Conservation (phyloP, 768 basidiomycete species). For the Russula lepida region DNA sequence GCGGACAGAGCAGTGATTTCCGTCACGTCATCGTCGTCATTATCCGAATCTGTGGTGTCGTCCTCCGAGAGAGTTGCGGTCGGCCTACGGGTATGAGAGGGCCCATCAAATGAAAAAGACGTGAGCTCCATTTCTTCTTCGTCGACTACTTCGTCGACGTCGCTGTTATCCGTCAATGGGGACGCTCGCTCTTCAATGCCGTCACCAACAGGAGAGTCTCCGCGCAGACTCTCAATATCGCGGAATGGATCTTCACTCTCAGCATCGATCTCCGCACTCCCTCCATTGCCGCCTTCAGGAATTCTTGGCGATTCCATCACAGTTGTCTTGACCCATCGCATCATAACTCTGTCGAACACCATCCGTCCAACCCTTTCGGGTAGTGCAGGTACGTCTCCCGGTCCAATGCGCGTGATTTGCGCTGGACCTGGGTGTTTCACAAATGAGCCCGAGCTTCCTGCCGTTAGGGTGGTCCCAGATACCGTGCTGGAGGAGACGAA, state of each 20-base stretch:
- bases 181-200: conserved; percentile 12
- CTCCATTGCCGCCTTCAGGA: conserved; percentile 25
- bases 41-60: conserved; percentile 36
- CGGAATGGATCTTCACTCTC: conserved; percentile 85
- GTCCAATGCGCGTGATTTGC: conserved; percentile 73
- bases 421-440: conserved; percentile 76
- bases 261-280: conserved; percentile 34
- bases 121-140: conserved; percentile 60
- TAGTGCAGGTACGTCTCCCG: conserved; percentile 63
- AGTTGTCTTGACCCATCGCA: conserved; percentile 76
- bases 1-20: conserved; percentile 22
- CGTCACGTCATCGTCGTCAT: conserved; percentile 21
- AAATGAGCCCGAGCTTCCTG: conserved; percentile 70
- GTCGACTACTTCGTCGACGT: conserved; percentile 47
- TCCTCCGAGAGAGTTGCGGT: conserved; percentile 25
- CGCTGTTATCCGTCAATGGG: conserved; percentile 21
- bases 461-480: conserved; percentile 62
- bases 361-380: conserved; percentile 80
- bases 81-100: conserved; percentile 37
- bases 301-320: conserved; percentile 27
- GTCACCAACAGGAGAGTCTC: conserved; percentile 27
- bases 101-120: conserved; percentile 65
- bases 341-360: conserved; percentile 74
- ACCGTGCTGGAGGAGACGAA: conserved; percentile 87
- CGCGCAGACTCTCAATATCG: conserved; percentile 80